These are phyloP conservation scores for Mrakia gelida DNA, from an alignment of 768 basidiomycete species.

Conservation along the genomic window DNA sequence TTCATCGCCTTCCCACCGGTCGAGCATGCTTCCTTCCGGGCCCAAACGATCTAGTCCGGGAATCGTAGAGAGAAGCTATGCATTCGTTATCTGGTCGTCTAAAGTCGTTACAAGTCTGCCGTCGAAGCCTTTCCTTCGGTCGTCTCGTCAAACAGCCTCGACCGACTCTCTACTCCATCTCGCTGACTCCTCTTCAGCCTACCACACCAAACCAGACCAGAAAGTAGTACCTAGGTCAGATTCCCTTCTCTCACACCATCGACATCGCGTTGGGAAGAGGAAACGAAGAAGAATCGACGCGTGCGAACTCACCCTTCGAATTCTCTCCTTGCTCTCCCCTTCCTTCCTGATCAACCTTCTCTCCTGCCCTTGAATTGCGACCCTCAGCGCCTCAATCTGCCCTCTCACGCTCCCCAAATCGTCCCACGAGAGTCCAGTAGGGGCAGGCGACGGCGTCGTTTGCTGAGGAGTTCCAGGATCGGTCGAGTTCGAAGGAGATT, in stretches of 20 bases:
- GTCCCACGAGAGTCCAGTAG: background rate
- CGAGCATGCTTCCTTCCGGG: no score
- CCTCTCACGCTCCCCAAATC: background rate
- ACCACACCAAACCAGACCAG: background rate
- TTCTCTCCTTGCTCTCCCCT: background rate
- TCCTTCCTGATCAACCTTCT: background rate
- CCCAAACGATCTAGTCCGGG: no score
- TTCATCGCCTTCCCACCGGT: no score
- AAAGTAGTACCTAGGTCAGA: background rate
- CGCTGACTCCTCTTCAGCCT: background rate
- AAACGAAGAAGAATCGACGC: no score
- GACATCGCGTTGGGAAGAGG: background rate
- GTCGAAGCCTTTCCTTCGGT: no score
- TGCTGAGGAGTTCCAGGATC: background rate
- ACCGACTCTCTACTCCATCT: background rate
- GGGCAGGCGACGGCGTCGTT: background rate
- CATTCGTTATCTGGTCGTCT: no score
- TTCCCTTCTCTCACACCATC: background rate
- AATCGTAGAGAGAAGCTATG: no score
- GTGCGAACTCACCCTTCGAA: background rate
- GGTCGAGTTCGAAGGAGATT: background rate
- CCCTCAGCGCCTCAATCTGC: background rate
- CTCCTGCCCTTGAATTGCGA: background rate
- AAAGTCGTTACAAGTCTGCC: no score
- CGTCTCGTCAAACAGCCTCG: no score